Conservation (phyloP, 2,329 filamentous ascomycete species). For the Diaporthe ampelina region DNA sequence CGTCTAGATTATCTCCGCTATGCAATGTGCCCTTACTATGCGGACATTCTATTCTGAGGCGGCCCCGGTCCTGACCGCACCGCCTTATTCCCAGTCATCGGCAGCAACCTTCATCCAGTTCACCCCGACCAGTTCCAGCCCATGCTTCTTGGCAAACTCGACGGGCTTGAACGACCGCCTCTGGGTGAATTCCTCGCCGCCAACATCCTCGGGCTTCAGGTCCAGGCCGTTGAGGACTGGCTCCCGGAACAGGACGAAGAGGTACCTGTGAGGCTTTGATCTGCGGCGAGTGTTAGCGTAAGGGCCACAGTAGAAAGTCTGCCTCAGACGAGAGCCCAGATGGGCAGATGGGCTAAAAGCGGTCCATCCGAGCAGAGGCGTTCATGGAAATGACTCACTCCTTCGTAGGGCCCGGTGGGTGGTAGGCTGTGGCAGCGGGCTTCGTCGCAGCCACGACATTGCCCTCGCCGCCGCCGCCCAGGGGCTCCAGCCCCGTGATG, state of each 20-base stretch:
- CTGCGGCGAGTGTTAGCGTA: slow-evolving; percentile 45
- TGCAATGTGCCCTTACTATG: too few species aligned
- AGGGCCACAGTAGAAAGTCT: not conserved
- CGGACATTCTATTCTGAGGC: too few species aligned
- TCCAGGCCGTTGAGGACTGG: slow-evolving; percentile 48
- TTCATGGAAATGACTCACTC: slow-evolving; percentile 52
- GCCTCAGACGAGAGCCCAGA: not conserved
- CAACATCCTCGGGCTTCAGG: slow-evolving; percentile 58
- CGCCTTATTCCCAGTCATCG: slow-evolving; percentile 60
- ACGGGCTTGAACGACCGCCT: slow-evolving; percentile 58
- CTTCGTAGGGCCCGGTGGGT: slow-evolving; percentile 61
- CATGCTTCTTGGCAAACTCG: slow-evolving; percentile 55
- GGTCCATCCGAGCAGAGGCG: not conserved
- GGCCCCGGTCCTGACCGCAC: too few species aligned
- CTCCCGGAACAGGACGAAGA: slow-evolving; percentile 61
- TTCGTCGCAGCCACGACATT: slow-evolving; percentile 49
- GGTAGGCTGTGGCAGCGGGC: slow-evolving; percentile 57
- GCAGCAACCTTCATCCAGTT: slow-evolving; percentile 64
- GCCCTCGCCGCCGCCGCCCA: slow-evolving; percentile 41
- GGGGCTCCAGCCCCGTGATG: slow-evolving; percentile 56
- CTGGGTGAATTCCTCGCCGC: slow-evolving; percentile 62
- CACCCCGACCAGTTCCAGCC: slow-evolving; percentile 55
- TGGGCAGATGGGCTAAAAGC: too few species aligned
- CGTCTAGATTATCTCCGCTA: too few species aligned
- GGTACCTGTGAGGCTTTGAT: slow-evolving; percentile 63